phyloP scores from a whole-genome alignment of 2,329 filamentous ascomycete species.

The Exophiala bonariae region DNA sequence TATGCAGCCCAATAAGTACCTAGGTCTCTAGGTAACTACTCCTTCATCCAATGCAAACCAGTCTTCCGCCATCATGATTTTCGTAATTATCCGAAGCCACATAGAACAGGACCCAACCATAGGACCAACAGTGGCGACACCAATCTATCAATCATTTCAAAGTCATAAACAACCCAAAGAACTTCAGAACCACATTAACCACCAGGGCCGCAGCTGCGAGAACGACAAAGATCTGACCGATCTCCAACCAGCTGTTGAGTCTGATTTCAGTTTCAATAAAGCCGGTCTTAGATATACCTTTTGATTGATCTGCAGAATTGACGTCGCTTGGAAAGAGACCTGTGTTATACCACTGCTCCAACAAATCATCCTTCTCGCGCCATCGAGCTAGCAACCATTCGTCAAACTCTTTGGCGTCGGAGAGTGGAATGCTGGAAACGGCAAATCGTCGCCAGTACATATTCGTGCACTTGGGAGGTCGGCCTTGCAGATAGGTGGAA shows the following conservation, averaged over 20 bases:
- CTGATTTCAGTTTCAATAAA: conserved; percentile 46
- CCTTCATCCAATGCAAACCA: too few species aligned
- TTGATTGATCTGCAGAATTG: conserved; percentile 41
- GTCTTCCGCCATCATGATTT: too few species aligned
- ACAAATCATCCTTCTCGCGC: conserved; percentile 86
- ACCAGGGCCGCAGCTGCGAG: conserved; percentile 36
- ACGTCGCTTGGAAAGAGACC: conserved; percentile 76
- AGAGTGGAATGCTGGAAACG: conserved; percentile 76
- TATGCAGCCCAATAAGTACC: too few species aligned
- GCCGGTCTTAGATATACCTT: conserved; percentile 36
- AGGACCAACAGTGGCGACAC: not conserved
- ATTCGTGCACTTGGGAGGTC: conserved; percentile 91
- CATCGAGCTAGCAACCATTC: conserved; percentile 82
- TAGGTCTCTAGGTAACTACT: too few species aligned
- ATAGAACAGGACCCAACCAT: too few species aligned
- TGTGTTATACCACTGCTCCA: conserved; percentile 77
- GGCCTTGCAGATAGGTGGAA: conserved; percentile 84
- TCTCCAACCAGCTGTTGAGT: conserved; percentile 43
- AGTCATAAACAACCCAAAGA: conserved; percentile 28
- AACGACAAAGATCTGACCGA: conserved; percentile 45
- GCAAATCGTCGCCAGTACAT: conserved; percentile 92
- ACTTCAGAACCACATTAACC: conserved; percentile 30
- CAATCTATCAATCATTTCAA: conserved; percentile 5
- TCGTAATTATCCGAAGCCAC: too few species aligned
- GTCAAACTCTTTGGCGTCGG: conserved; percentile 73